Evolutionary conservation across 176 grass and related monocot genomes (phyloP).

Genomic region (Aechmea fasciata): DNA sequence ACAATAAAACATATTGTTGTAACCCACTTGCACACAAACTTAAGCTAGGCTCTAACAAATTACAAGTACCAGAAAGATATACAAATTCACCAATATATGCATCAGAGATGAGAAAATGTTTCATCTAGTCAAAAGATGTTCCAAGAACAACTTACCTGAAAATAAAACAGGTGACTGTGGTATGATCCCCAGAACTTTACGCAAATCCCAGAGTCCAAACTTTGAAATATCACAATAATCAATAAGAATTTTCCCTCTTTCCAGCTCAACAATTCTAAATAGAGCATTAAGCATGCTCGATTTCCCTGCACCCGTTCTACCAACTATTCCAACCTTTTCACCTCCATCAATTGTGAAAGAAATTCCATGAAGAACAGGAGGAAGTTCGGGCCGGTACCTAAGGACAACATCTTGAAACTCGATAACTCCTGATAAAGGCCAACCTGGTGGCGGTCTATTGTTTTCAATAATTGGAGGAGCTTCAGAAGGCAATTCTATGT

Average conservation of each 20-base stretch:
- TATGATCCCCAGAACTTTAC: conserved; percentile 96
- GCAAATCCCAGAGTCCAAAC: conserved; percentile 91
- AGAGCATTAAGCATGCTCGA: conserved; percentile 98
- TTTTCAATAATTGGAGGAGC: conserved; percentile 85
- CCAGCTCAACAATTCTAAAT: conserved; percentile 88
- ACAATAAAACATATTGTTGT: too few species aligned
- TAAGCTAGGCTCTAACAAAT: not conserved
- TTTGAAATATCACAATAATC: conserved; percentile 79
- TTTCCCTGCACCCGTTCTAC: conserved; percentile 95
- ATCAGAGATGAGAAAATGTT: not conserved
- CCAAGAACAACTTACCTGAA: conserved; percentile 62
- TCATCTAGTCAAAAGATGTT: not conserved
- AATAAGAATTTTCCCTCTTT: conserved; percentile 69
- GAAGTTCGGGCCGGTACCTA: conserved; percentile 89
- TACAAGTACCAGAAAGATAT: not conserved
- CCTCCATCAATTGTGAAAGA: conserved; percentile 89
- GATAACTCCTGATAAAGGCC: conserved; percentile 79
- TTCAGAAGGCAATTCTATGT: conserved; percentile 85
- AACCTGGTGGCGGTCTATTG: conserved; percentile 76
- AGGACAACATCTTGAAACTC: conserved; percentile 85
- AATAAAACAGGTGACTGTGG: conserved; percentile 90
- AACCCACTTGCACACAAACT: not conserved
- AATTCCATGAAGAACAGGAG: conserved; percentile 94
- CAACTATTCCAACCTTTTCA: conserved; percentile 94
- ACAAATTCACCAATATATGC: not conserved